Conservation (phyloP, 1,139 yeast species). For the Candida mesenterica region DNA sequence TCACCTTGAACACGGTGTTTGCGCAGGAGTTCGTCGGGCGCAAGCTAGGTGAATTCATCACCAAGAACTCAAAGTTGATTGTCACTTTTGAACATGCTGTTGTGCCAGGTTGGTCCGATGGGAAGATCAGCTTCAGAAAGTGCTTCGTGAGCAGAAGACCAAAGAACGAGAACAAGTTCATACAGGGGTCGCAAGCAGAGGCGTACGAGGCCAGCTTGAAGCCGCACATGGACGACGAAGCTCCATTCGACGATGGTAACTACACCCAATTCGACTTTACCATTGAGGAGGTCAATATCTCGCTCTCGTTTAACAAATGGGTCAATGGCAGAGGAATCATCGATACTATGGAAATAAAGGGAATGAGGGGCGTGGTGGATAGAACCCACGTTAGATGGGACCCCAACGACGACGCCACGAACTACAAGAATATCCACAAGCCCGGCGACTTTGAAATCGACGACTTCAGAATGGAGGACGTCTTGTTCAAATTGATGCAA, state of each 20-base stretch:
- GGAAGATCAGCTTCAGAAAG: constrained; percentile 77
- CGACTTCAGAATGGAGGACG: constrained; percentile 78
- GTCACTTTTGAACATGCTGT: constrained; percentile 93
- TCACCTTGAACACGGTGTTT: constrained; percentile 78
- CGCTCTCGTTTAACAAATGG: constrained; percentile 83
- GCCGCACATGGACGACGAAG: constrained; percentile 12
- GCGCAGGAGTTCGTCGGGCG: constrained; percentile 89
- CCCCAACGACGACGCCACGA: constrained; percentile 77
- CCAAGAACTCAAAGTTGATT: constrained; percentile 79
- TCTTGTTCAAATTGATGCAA: constrained; percentile 74
- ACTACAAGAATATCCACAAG: constrained; percentile 66
- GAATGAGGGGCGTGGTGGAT: constrained; percentile 89
- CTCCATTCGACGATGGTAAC: constrained; percentile 73
- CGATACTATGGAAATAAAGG: constrained; percentile 77
- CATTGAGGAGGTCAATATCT: constrained; percentile 78
- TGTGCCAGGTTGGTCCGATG: constrained; percentile 92
- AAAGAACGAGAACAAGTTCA: constrained; percentile 46
- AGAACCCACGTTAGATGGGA: constrained; percentile 85
- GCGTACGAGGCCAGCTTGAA: constrained; percentile 51
- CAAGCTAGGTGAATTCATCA: constrained; percentile 75
- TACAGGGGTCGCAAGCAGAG: constrained; percentile 72
- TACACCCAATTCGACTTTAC: constrained; percentile 94
- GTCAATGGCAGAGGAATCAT: constrained; percentile 85
- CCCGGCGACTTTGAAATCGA: constrained; percentile 96
- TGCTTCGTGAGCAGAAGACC: constrained; percentile 90